Percentiles rank a stretch among this genome's conserved stretches.
Evolutionary conservation across 2,329 filamentous ascomycete genomes (phyloP).

Genomic region (Neofusicoccum sp.): DNA sequence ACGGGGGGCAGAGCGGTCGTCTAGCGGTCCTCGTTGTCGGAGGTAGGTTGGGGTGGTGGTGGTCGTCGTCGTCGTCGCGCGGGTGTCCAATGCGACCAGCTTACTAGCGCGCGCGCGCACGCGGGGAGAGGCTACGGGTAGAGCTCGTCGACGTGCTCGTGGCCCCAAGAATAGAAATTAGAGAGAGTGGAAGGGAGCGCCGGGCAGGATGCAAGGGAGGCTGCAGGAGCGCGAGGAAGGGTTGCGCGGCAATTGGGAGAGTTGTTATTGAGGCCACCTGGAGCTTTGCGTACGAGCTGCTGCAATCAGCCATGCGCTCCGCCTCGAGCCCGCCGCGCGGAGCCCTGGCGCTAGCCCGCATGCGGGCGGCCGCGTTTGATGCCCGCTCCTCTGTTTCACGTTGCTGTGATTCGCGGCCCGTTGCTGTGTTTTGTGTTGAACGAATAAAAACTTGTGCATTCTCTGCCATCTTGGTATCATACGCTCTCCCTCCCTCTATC

Average conservation of each 20-base stretch:
- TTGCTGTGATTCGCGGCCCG: background rate
- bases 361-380: background rate
- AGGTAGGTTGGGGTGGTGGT: background rate
- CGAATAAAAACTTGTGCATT: background rate
- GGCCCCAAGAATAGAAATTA: slow-evolving; percentile 1
- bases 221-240: background rate
- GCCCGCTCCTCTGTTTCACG: slow-evolving; percentile 7
- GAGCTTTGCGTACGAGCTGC: slow-evolving; percentile 9
- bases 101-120: no score
- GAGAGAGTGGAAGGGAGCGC: background rate
- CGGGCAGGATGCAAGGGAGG: background rate
- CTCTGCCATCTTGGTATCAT: background rate
- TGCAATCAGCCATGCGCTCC: slow-evolving; percentile 5
- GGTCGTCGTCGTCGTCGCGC: no score
- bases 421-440: background rate
- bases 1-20: background rate
- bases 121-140: no score
- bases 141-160: no score
- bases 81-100: no score
- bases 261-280: slow-evolving; percentile 11
- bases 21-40: background rate
- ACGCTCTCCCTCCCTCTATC: background rate
- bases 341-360: background rate
- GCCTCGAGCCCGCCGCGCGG: background rate
- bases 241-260: slow-evolving; percentile 5